These are phyloP conservation scores for Hanseniaspora meyeri DNA, from an alignment of 805 yeast species.

Conservation along the genomic window DNA sequence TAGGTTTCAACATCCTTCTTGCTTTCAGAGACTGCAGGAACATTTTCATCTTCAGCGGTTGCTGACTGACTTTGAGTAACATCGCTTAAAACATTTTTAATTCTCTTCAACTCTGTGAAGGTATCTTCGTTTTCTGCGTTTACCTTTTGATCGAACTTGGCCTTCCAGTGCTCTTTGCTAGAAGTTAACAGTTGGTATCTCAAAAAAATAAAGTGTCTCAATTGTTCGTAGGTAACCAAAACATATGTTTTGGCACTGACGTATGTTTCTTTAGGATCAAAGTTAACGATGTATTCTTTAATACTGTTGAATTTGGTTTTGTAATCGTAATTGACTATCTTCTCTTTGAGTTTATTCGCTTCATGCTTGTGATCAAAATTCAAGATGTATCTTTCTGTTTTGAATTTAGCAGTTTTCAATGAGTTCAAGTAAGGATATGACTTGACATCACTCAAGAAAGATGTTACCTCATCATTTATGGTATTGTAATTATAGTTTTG, in stretches of 20 bases:
- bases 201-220: slow-evolving; percentile 5
- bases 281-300: neutral
- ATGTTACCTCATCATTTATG: neutral
- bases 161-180: slow-evolving; percentile 1
- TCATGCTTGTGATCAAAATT: neutral
- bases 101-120: neutral
- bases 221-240: neutral
- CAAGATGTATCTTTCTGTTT: neutral
- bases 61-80: neutral
- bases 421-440: neutral
- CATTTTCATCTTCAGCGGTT: neutral
- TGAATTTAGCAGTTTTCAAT: neutral
- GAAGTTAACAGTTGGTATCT: neutral
- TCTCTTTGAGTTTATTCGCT: neutral
- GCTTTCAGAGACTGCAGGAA: neutral
- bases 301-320: neutral
- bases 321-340: neutral
- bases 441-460: neutral
- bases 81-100: neutral
- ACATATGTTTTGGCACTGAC: neutral
- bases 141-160: neutral
- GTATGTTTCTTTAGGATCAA: neutral
- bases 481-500: neutral
- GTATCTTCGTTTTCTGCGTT: neutral
- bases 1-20: neutral